phyloP scores from a whole-genome alignment of 2,329 filamentous ascomycete genomes.

The Ascochyta fabae region DNA sequence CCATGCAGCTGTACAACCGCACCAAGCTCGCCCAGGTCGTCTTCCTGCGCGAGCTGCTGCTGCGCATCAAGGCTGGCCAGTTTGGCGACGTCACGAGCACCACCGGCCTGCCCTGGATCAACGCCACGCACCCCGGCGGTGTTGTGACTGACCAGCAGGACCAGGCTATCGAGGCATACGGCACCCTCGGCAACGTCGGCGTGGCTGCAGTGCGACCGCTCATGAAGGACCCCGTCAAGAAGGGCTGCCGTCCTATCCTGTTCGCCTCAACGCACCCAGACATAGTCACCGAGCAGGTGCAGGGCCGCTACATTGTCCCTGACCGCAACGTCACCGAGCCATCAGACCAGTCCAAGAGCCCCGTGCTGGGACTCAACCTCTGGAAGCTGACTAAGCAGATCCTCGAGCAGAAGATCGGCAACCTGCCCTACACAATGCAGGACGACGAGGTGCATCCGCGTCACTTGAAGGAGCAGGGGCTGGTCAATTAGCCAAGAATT shows the following conservation, averaged over 20 bases:
- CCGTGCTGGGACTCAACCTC: constrained; percentile 52
- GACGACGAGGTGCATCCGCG: constrained; percentile 7
- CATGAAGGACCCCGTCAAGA: constrained; percentile 57
- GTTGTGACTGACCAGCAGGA: constrained; percentile 57
- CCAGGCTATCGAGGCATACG: constrained; percentile 60
- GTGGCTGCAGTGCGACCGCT: constrained; percentile 54
- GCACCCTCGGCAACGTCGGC: constrained; percentile 54
- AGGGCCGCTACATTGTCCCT: constrained; percentile 58
- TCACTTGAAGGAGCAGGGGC: constrained; percentile 4
- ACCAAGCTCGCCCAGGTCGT: constrained; percentile 59
- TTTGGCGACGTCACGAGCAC: constrained; percentile 41
- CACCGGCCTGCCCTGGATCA: constrained; percentile 54
- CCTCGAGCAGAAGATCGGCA: constrained; percentile 51
- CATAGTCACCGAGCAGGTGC: constrained; percentile 53
- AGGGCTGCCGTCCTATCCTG: constrained; percentile 56
- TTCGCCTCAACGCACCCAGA: constrained; percentile 57
- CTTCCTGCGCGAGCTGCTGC: constrained; percentile 52
- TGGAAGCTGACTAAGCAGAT: constrained; percentile 57
- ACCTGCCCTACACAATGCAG: constrained; percentile 40
- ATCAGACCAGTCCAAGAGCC: constrained; percentile 52
- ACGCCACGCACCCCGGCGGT: constrained; percentile 58
- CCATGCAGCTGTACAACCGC: constrained; percentile 57
- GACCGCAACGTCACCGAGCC: constrained; percentile 56
- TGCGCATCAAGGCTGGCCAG: constrained; percentile 43
- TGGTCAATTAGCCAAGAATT: not conserved